Base-by-base conservation (phyloP, 345 rosid genomes). In the Rhizophora apiculata region DNA sequence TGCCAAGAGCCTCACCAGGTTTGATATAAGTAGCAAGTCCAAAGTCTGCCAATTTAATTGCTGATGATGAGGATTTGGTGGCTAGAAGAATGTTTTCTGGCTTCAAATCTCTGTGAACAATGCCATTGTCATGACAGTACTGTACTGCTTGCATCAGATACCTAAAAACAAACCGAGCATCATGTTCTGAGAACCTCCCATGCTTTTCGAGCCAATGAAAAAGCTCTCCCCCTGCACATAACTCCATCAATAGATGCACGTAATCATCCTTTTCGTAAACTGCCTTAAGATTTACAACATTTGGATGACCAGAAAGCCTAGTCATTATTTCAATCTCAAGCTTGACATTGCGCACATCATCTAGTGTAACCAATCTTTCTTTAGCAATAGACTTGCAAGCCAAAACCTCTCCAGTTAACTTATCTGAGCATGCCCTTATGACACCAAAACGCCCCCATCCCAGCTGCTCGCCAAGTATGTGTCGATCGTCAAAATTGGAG, bases 371-470 rank as follows among this genome's bases (percentile, higher is more conserved):
- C 62, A 85, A 60, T 64, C 89, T 86, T 52, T 83, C 91, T 82
- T 83, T 85, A 31, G 87, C 82, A 37, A 87, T 83, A 63, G 91
- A 83, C 74, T 87, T 87, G 60, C 85, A 89, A 74, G 97, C 90
- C 60, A 85, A 81, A 67, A 81, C 79, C 71, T 81, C 85, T 48
- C 85, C 85, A 15, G 88, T 80, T 48, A 83, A 70, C 76, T 75
- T 84, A 68, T 82, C 88, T 1, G 87, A 81, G 74, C 98, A 88
- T 37, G 82, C 83, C 75, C 92, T 84, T 71, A 92, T 89, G 54
- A 88, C 84, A 36, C 96, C 96, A 54, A 87, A 89, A 63, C 84
- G 94, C 21, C 98, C 92, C 92, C 87, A 89, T 32, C 94, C 98
- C 66, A 92, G 76, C 62, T 85, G 89, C 74, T 85, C 88, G 18